These are phyloP conservation scores for Stylonectria norvegica DNA, from an alignment of 2,329 filamentous ascomycete species.

Conservation along the genomic window DNA sequence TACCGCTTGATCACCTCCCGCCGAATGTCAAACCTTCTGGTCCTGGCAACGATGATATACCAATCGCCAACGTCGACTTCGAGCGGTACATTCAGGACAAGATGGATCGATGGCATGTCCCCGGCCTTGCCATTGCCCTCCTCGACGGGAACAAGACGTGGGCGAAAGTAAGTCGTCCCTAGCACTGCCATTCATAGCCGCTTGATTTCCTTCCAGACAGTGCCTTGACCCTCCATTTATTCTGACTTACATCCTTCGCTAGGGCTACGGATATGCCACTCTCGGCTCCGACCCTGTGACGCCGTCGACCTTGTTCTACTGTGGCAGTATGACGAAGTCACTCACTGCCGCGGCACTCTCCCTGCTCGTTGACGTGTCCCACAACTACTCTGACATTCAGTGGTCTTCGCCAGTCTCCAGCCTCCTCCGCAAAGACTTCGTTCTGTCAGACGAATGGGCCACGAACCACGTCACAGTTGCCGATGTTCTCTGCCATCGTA, in stretches of 20 bases:
- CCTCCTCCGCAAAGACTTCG: constrained; percentile 46
- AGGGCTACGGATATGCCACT: constrained; percentile 42
- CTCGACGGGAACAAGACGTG: constrained; percentile 36
- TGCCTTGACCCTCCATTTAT: neutral
- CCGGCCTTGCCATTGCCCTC: constrained; percentile 41
- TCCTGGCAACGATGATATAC: constrained; percentile 8
- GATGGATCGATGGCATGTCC: constrained; percentile 34
- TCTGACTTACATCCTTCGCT: neutral
- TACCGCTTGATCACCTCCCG: constrained; percentile 2
- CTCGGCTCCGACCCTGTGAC: constrained; percentile 36
- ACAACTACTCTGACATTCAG: constrained; percentile 37
- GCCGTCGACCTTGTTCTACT: constrained; percentile 48
- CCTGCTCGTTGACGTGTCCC: constrained; percentile 43
- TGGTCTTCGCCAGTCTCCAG: constrained; percentile 44
- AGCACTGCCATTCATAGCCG: neutral
- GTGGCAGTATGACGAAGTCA: constrained; percentile 52
- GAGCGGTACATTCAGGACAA: constrained; percentile 25
- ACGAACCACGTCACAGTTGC: constrained; percentile 47
- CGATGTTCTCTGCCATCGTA: constrained; percentile 49
- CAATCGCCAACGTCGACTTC: constrained; percentile 10
- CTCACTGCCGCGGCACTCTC: constrained; percentile 48
- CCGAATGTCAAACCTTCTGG: neutral
- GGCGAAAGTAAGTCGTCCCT: constrained; percentile 25
- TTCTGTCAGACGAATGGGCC: constrained; percentile 40
- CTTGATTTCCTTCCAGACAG: neutral